Base-by-base conservation (phyloP, 495 filamentous ascomycete species). In the Aspergillus sparsus region DNA sequence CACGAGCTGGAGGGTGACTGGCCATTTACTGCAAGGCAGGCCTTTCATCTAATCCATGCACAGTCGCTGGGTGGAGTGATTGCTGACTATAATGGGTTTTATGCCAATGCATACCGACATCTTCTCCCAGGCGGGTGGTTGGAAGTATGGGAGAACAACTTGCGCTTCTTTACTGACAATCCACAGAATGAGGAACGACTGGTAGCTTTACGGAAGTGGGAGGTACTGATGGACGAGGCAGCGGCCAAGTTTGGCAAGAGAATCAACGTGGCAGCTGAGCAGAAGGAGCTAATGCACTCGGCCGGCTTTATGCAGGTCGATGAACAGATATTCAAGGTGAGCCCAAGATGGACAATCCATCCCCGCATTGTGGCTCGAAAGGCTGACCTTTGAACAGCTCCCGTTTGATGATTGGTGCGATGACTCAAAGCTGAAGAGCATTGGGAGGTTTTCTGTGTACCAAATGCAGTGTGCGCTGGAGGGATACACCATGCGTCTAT, bases 91-190 rank as follows among this genome's bases (percentile, higher is more conserved):
- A n/a, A n/a, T 2, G 42, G 32, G 10, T 37, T 55, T 35, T 57
- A 57, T 37, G 7, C 5, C 9, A 49, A 57, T 12, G 54, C 42
- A 3, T 57, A 57, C 12, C n/a, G 15, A 5, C 54, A 57, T 57
- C 44, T 49, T 15, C 32, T 57, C 12, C 54, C 54, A 1, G 54
- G 54, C 9, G 54, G 54, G 32, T 57, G 54, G 54, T 37, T 49
- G 18, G 54, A 57, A 16, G 33, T 57, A 10, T 44, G 54, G 12
- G 51, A 53, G 9, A 16, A 53, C 36, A 16, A 53, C 39, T 15
- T 53, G 18, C 51, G 39, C 16, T 53, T 53, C 13, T 53, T 53
- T 21, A 27, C 16, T 12, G 51, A 53, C 21, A 27, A 11, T 5
- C 34, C 18, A n/a, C 39, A 56, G 41, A 46, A 35, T 27, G 41